phyloP scores from a whole-genome alignment of 176 grass and related monocot species.

The Hsuehochloa calcarea region DNA sequence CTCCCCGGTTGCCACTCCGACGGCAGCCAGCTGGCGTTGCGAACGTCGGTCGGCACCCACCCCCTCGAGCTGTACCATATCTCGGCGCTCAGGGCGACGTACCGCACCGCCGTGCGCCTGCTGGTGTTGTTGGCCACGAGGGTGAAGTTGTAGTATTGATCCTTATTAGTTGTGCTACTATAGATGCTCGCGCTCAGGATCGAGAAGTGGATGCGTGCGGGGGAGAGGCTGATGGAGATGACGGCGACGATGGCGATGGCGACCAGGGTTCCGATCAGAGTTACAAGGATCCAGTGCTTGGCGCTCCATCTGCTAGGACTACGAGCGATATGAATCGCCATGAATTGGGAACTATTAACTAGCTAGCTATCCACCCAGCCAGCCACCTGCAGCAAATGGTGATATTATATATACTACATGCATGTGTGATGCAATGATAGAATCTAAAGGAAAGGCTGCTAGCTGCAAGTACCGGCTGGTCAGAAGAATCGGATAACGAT shows the following conservation, averaged over 20 bases:
- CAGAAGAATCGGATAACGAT: no score
- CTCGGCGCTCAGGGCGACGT: not conserved
- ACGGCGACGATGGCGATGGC: not conserved
- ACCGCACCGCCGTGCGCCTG: not conserved
- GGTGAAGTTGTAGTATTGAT: not conserved
- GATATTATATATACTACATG: no score
- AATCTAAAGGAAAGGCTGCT: no score
- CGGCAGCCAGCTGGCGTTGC: not conserved
- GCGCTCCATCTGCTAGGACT: not conserved
- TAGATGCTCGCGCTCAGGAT: not conserved
- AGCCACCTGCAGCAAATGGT: no score
- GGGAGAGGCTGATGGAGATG: not conserved
- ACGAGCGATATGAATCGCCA: not conserved
- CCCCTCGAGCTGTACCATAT: not conserved
- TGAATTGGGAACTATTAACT: no score
- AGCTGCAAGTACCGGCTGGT: no score
- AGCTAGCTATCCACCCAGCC: no score
- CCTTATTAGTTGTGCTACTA: no score
- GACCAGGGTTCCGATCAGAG: not conserved
- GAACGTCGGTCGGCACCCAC: not conserved
- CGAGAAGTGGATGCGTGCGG: not conserved
- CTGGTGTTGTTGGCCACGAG: not conserved
- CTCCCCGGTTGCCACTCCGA: not conserved
- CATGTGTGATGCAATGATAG: no score
- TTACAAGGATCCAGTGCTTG: not conserved